Evolutionary conservation across 164 flowering plant genomes (phyloP).

Genomic region (Sextonia rubra): DNA sequence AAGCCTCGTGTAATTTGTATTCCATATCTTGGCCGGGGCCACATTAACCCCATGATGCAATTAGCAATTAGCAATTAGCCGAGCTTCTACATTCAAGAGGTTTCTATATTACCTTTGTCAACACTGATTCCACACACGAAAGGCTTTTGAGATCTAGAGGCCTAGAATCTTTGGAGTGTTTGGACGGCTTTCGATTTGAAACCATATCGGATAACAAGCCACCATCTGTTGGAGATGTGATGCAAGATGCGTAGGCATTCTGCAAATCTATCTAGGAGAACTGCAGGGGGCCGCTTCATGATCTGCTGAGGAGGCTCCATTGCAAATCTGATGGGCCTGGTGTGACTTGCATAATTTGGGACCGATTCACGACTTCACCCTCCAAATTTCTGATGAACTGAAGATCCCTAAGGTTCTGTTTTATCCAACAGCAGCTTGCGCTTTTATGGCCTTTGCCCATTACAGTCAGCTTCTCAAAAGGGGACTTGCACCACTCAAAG

Average conservation of each 20-base stretch:
- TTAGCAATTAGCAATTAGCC: too few species aligned
- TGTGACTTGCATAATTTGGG: conserved; percentile 36
- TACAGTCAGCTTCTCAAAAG: conserved; percentile 23
- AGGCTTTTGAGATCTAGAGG: background rate
- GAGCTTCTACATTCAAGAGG: conserved; percentile 4
- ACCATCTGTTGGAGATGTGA: background rate
- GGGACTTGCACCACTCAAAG: conserved; percentile 48
- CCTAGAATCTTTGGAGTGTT: background rate
- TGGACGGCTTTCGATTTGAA: background rate
- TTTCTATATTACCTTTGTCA: conserved; percentile 36
- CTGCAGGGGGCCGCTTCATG: conserved; percentile 25
- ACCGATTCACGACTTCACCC: conserved; percentile 42
- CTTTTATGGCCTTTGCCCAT: conserved; percentile 28
- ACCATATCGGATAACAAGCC: background rate
- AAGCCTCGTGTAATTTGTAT: conserved; percentile 11
- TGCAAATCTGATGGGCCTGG: conserved; percentile 22
- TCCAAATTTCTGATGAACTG: conserved; percentile 29
- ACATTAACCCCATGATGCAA: conserved; percentile 26
- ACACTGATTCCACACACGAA: conserved; percentile 3
- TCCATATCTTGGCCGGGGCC: conserved; percentile 23
- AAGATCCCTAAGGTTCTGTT: conserved; percentile 33
- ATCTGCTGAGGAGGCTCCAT: conserved; percentile 26
- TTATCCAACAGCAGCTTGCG: conserved; percentile 41
- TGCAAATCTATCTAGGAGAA: background rate
- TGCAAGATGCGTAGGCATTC: background rate